phyloP scores from a whole-genome alignment of 169 alveolate genomes.

The Plasmodium falciparum region DNA sequence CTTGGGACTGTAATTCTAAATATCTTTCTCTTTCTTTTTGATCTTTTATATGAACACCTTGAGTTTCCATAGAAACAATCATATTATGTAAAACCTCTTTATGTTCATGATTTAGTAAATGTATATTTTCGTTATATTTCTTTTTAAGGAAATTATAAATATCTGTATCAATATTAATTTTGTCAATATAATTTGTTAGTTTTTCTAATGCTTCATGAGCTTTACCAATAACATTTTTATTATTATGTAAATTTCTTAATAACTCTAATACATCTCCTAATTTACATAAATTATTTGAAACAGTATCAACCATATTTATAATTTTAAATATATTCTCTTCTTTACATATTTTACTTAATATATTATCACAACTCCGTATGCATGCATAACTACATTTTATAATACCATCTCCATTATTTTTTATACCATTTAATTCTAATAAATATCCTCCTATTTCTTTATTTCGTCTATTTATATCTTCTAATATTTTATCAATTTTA shows the following conservation, averaged over 20 bases:
- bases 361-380: constrained; percentile 41
- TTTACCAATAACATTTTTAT: constrained; percentile 77
- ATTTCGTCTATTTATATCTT: neutral
- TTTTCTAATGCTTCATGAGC: constrained; percentile 83
- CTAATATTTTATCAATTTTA: constrained; percentile 24
- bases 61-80: constrained; percentile 86
- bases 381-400: constrained; percentile 21
- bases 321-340: constrained; percentile 61
- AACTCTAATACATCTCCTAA: constrained; percentile 86
- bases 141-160: constrained; percentile 77
- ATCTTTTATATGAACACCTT: constrained; percentile 83
- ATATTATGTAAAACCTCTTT: constrained; percentile 80
- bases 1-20: constrained; percentile 72
- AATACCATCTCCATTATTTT: constrained; percentile 30
- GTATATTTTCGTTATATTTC: constrained; percentile 64
- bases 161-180: constrained; percentile 80
- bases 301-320: constrained; percentile 81
- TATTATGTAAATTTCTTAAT: constrained; percentile 81
- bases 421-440: constrained; percentile 46
- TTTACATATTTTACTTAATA: constrained; percentile 39
- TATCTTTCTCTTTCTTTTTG: constrained; percentile 43
- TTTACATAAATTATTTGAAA: constrained; percentile 83
- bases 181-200: constrained; percentile 78
- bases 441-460: constrained; percentile 25
- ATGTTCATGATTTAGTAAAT: constrained; percentile 78